These are phyloP conservation scores for Aethionema arabicum DNA, from an alignment of 345 rosid species.

Conservation along the genomic window DNA sequence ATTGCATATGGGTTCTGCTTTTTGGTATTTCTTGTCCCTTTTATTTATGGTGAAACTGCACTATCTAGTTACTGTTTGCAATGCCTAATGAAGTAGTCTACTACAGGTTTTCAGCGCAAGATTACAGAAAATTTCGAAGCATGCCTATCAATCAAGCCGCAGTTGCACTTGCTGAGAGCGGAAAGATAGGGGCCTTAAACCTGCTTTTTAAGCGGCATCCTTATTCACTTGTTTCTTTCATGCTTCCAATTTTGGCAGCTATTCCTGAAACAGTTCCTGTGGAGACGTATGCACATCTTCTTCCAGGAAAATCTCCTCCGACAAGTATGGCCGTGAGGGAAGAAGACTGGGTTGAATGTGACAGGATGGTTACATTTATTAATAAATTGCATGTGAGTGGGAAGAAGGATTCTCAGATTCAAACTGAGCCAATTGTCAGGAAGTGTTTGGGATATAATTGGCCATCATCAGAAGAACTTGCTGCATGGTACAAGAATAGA, in stretches of 20 bases:
- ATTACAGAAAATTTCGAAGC: constrained; percentile 72
- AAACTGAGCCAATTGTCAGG: constrained; percentile 77
- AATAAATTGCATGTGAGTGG: constrained; percentile 52
- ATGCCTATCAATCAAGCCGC: constrained; percentile 71
- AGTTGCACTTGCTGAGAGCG: constrained; percentile 76
- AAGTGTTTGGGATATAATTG: constrained; percentile 55
- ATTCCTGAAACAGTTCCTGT: constrained; percentile 91
- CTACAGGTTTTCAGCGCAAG: constrained; percentile 87
- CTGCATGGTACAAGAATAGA: constrained; percentile 77
- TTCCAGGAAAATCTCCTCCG: constrained; percentile 82
- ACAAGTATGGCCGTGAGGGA: constrained; percentile 66
- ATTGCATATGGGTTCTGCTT: constrained; percentile 26
- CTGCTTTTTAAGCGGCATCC: constrained; percentile 96
- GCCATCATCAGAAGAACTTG: constrained; percentile 72
- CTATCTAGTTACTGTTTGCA: constrained; percentile 38
- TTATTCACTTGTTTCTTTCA: constrained; percentile 62
- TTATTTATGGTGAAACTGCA: background rate
- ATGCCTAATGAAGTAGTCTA: constrained; percentile 51
- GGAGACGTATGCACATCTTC: constrained; percentile 87
- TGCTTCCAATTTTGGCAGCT: constrained; percentile 69
- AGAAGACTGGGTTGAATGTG: constrained; percentile 99
- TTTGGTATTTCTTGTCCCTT: constrained; percentile 1
- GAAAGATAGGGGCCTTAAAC: constrained; percentile 91
- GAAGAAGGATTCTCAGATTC: constrained; percentile 47
- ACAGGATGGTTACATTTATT: constrained; percentile 63